Evolutionary conservation across 768 basidiomycete species (phyloP).

Genomic region (Mycena polygramma): DNA sequence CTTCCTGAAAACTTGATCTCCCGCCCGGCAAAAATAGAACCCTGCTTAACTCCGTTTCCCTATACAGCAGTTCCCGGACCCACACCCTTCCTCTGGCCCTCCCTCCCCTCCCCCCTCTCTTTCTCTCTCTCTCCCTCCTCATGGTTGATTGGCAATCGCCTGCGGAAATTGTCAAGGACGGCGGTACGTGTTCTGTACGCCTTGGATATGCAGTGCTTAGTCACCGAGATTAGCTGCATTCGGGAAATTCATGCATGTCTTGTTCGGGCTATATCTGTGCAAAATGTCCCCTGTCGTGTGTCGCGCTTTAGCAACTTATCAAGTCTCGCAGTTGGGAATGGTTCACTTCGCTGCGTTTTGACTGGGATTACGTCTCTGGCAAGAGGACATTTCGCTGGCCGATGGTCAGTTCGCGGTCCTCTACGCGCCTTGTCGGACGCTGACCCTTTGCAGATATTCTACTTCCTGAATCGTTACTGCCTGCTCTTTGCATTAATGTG

Average conservation of each 20-base stretch:
- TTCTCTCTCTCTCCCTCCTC: no score
- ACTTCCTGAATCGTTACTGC: constrained; percentile 78
- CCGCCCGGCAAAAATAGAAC: not conserved
- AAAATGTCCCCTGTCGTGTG: constrained; percentile 10
- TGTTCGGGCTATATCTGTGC: constrained; percentile 74
- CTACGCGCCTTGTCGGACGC: not conserved
- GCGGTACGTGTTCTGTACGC: constrained; percentile 48
- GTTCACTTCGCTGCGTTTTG: constrained; percentile 71
- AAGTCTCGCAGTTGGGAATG: constrained; percentile 71
- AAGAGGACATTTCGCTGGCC: constrained; percentile 76
- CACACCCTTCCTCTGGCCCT: constrained; percentile 16
- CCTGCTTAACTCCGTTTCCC: constrained; percentile 11
- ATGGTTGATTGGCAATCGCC: constrained; percentile 74
- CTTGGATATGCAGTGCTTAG: constrained; percentile 7
- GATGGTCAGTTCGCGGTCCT: constrained; percentile 57
- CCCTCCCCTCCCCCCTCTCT: no score
- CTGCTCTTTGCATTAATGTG: constrained; percentile 70
- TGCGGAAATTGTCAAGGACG: constrained; percentile 61
- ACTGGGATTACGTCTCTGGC: constrained; percentile 71
- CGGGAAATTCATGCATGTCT: constrained; percentile 69
- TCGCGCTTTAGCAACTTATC: constrained; percentile 26
- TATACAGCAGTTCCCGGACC: constrained; percentile 16
- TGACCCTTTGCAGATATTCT: constrained; percentile 63
- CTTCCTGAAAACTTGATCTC: no score
- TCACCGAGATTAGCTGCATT: constrained; percentile 53